Evolutionary conservation across 305 asterid genomes (phyloP).

Genomic region (Ajuga reptans): DNA sequence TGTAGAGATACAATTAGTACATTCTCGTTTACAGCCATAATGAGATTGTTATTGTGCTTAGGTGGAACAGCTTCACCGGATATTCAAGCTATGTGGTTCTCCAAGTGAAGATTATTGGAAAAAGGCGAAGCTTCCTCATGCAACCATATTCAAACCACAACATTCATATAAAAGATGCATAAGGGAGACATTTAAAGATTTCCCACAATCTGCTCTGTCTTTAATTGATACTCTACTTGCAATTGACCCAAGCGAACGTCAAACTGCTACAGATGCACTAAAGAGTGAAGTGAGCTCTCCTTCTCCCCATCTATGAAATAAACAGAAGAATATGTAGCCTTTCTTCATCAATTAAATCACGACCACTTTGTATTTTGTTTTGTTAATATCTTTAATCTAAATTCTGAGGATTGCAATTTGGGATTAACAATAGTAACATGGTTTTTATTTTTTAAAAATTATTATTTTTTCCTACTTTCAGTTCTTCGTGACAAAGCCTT

Average conservation of each 20-base stretch:
- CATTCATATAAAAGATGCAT: constrained; percentile 75
- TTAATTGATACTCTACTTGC: constrained; percentile 72
- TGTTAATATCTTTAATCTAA: not conserved
- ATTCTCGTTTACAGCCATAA: not conserved
- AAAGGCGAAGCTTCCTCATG: constrained; percentile 78
- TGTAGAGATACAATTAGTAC: not conserved
- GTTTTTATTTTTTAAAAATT: not conserved
- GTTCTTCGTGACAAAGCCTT: constrained; percentile 67
- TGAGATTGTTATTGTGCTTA: constrained; percentile 21
- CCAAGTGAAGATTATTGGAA: constrained; percentile 89
- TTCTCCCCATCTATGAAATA: not conserved
- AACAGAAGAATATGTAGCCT: not conserved
- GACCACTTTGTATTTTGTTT: not conserved
- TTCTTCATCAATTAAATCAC: not conserved
- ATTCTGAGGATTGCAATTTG: not conserved
- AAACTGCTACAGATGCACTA: constrained; percentile 67
- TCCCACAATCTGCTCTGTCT: constrained; percentile 67
- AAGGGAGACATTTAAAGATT: constrained; percentile 58
- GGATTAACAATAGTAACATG: not conserved
- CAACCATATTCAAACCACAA: constrained; percentile 87
- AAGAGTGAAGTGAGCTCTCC: constrained; percentile 61
- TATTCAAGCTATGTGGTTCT: constrained; percentile 89
- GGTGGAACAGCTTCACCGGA: constrained; percentile 93
- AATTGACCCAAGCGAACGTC: constrained; percentile 75
- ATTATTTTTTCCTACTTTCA: constrained; percentile 27